A percentile compares a stretch with the other conserved stretches of the same genome.
Evolutionary conservation across 805 yeast genomes (phyloP).

Genomic region (Monosporozyma aquatica): DNA sequence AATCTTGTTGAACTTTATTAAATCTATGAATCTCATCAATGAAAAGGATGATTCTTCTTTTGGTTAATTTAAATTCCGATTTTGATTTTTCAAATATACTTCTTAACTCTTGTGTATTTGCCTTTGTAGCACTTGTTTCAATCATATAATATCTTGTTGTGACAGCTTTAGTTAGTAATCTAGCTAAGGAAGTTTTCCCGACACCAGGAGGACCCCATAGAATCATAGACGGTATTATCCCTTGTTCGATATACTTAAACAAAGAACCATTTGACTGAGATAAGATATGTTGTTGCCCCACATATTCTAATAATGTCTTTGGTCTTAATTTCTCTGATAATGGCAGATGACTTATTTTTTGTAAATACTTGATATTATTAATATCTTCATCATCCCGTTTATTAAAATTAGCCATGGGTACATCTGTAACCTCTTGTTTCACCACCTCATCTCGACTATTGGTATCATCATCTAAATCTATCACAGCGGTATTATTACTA

Average conservation of each 20-base stretch:
- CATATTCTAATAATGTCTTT: conserved; percentile 48
- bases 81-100: conserved; percentile 41
- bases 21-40: conserved; percentile 92
- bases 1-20: conserved; percentile 79
- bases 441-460: background rate
- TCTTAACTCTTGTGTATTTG: conserved; percentile 48
- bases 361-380: conserved; percentile 20
- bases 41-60: conserved; percentile 59
- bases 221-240: conserved; percentile 75
- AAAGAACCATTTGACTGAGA: conserved; percentile 53
- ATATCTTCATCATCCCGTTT: conserved; percentile 1
- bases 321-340: conserved; percentile 86
- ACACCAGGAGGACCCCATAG: conserved; percentile 96
- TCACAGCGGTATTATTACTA: background rate
- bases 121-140: conserved; percentile 79
- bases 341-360: conserved; percentile 34
- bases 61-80: conserved; percentile 33
- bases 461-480: conserved; percentile 6
- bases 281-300: conserved; percentile 80
- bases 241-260: conserved; percentile 48
- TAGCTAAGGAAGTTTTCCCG: conserved; percentile 77
- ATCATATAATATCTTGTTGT: conserved; percentile 39
- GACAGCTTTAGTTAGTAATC: conserved; percentile 33
- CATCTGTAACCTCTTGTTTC: conserved; percentile 1
- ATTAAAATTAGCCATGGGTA: background rate